phyloP scores from a whole-genome alignment of 352 stramenopile species.

The Globisporangium rhizosaccharum region DNA sequence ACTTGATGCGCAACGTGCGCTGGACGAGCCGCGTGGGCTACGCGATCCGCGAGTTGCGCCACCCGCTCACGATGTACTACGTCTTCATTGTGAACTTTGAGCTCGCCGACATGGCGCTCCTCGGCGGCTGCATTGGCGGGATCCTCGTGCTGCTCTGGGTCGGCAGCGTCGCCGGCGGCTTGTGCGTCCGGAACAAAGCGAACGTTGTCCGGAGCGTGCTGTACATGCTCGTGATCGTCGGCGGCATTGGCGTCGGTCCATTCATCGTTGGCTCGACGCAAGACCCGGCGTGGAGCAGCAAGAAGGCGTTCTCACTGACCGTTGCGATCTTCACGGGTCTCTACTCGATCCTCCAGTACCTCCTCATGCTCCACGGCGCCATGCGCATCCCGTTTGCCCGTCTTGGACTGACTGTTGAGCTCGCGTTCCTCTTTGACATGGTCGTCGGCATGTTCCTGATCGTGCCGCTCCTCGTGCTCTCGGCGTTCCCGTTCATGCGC shows the following conservation, averaged over 20 bases:
- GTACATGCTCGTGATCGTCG: conserved; percentile 71
- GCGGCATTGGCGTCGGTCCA: conserved; percentile 42
- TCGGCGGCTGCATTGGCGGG: conserved; percentile 54
- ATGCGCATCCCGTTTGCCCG: conserved; percentile 59
- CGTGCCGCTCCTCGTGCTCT: conserved; percentile 66
- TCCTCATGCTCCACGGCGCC: conserved; percentile 64
- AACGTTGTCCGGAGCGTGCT: conserved; percentile 43
- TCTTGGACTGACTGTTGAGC: conserved; percentile 63
- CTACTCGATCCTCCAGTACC: conserved; percentile 70
- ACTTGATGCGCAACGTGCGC: conserved; percentile 52
- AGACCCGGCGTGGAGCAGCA: conserved; percentile 36
- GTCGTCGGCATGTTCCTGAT: conserved; percentile 73
- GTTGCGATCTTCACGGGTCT: conserved; percentile 69
- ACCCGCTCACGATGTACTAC: conserved; percentile 83
- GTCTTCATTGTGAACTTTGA: conserved; percentile 73
- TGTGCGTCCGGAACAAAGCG: conserved; percentile 60
- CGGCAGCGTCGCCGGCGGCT: conserved; percentile 41
- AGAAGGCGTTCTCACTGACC: conserved; percentile 68
- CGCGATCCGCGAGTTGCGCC: conserved; percentile 64
- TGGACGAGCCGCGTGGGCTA: conserved; percentile 67
- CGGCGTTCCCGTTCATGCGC: conserved; percentile 83
- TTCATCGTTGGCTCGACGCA: conserved; percentile 58
- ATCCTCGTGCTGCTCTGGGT: conserved; percentile 65
- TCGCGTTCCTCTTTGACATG: conserved; percentile 87
- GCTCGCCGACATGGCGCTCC: conserved; percentile 51